Evolutionary conservation across 2,329 filamentous ascomycete species (phyloP).

Genomic region (Arthrobotrys musiformis): DNA sequence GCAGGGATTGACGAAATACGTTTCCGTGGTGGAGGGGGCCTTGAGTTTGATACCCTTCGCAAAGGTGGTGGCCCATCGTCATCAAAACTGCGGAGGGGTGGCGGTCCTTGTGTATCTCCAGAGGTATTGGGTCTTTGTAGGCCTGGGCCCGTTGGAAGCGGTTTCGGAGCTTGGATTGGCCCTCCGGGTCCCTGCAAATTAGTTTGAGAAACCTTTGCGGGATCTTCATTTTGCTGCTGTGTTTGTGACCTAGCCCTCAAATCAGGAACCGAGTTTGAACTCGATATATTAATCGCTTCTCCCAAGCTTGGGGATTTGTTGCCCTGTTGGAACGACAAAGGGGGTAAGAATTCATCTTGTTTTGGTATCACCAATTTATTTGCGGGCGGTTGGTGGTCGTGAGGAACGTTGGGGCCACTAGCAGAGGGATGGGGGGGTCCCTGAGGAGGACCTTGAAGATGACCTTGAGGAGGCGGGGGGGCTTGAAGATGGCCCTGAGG

Average conservation of each 20-base stretch:
- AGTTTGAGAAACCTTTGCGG: neutral
- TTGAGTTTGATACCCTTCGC: conserved; percentile 51
- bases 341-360: conserved; percentile 41
- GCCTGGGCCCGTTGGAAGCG: neutral
- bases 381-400: conserved; percentile 28
- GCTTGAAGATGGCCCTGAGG: neutral
- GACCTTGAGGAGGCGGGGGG: neutral
- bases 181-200: conserved; percentile 3
- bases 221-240: conserved; percentile 32
- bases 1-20: conserved; percentile 38
- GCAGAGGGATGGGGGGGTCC: neutral
- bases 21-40: conserved; percentile 40
- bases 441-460: neutral
- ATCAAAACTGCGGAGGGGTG: conserved; percentile 18
- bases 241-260: conserved; percentile 18
- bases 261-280: conserved; percentile 35
- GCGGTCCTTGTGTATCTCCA: conserved; percentile 10
- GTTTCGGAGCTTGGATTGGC: neutral
- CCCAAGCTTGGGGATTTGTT: conserved; percentile 42
- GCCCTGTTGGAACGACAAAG: conserved; percentile 46
- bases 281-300: conserved; percentile 31
- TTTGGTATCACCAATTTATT: conserved; percentile 26
- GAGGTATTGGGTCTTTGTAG: conserved; percentile 30
- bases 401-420: neutral
- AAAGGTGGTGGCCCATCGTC: conserved; percentile 49